Evolutionary conservation across 768 basidiomycete species (phyloP).

Genomic region (Leccinellum albellum): DNA sequence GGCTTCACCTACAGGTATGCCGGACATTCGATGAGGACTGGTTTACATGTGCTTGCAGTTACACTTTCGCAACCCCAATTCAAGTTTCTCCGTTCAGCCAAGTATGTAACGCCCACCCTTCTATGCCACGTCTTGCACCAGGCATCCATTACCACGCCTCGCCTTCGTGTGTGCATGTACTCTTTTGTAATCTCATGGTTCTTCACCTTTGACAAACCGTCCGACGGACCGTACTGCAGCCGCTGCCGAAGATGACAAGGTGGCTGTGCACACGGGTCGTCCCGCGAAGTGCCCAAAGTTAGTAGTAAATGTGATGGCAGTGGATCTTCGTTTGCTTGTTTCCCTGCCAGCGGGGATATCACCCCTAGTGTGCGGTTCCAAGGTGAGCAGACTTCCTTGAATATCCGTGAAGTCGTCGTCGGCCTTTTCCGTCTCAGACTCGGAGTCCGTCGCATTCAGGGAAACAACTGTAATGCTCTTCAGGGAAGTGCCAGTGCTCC

Average conservation of each 20-base stretch:
- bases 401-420: not conserved
- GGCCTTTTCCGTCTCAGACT: not conserved
- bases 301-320: not conserved
- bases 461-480: constrained; percentile 50
- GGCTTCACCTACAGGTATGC: constrained; percentile 55
- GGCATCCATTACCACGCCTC: constrained; percentile 53
- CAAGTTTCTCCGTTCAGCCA: not conserved
- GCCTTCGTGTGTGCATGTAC: constrained; percentile 53
- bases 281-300: not conserved
- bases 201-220: constrained; percentile 54
- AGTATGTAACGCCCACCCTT: constrained; percentile 42
- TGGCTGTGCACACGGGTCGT: constrained; percentile 40
- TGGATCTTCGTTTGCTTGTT: not conserved
- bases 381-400: not conserved
- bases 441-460: constrained; percentile 22
- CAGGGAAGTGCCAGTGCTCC: constrained; percentile 35
- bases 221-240: constrained; percentile 44
- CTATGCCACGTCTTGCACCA: constrained; percentile 80
- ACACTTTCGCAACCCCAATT: not conserved
- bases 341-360: not conserved
- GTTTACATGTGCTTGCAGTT: constrained; percentile 39
- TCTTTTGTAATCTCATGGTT: constrained; percentile 64
- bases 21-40: constrained; percentile 67
- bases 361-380: not conserved
- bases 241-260: constrained; percentile 43